Percentiles rank a stretch among this genome's conserved stretches.
Conservation (phyloP, 305 asterid genomes). For the Withania somnifera region DNA sequence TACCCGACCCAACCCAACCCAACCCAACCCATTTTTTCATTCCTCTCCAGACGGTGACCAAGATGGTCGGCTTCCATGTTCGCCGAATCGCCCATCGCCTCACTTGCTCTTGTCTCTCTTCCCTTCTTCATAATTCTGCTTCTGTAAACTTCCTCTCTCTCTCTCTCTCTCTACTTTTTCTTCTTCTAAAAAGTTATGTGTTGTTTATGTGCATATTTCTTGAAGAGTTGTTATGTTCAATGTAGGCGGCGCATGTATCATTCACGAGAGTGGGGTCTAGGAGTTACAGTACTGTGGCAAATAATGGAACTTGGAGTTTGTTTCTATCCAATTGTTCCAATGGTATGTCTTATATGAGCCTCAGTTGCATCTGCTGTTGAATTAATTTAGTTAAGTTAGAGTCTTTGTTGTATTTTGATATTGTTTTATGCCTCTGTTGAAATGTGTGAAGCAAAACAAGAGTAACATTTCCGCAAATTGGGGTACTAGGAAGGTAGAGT, state of each 20-base stretch:
- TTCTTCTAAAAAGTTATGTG: not conserved
- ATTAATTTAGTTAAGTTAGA: not conserved
- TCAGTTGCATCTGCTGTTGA: not conserved
- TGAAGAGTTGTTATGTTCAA: not conserved
- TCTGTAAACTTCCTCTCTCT: not conserved
- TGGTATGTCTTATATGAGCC: not conserved
- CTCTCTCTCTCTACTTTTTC: not conserved
- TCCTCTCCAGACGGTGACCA: not conserved
- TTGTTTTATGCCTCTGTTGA: not conserved
- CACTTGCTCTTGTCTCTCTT: not conserved
- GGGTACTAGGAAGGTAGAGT: too few relatives aligned
- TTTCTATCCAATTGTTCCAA: not conserved
- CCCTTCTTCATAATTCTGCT: not conserved
- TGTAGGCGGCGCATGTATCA: not conserved
- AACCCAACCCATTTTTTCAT: not conserved
- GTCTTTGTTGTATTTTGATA: not conserved
- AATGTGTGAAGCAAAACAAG: not conserved
- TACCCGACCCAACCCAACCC: not conserved
- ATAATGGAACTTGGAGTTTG: not conserved
- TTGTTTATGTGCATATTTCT: not conserved
- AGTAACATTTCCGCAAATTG: too few relatives aligned
- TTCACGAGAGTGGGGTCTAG: not conserved
- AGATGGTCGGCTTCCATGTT: conserved; percentile 1
- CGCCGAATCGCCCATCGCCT: not conserved
- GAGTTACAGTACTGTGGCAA: not conserved